Percentiles rank a stretch among this genome's conserved stretches.
Evolutionary conservation across 768 basidiomycete species (phyloP).

Genomic region (Filobasidium floriforme): DNA sequence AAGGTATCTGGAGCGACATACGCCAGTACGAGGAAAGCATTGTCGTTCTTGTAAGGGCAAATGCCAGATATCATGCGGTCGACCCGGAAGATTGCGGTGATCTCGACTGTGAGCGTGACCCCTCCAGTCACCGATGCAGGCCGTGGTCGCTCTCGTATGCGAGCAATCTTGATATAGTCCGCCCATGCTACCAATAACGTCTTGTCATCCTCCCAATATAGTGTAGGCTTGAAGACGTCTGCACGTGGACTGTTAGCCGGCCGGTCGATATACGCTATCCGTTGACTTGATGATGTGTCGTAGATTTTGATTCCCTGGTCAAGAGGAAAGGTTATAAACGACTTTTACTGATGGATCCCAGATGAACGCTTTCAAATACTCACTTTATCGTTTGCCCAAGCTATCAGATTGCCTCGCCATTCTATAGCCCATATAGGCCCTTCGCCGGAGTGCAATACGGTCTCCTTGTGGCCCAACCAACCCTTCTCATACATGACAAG

Average conservation of each 20-base stretch:
- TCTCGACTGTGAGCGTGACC: conserved; percentile 60
- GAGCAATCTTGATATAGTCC: conserved; percentile 81
- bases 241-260: conserved; percentile 75
- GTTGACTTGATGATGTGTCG: conserved; percentile 66
- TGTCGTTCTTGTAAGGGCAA: conserved; percentile 55
- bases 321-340: background rate
- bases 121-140: conserved; percentile 20
- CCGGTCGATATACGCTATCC: conserved; percentile 78
- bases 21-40: conserved; percentile 68
- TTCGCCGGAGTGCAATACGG: conserved; percentile 69
- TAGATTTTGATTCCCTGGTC: conserved; percentile 85
- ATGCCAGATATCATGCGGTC: conserved; percentile 95
- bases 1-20: conserved; percentile 71
- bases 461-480: conserved; percentile 92
- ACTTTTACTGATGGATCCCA: background rate
- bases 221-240: conserved; percentile 85
- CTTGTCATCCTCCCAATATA: conserved; percentile 86
- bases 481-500: conserved; percentile 87
- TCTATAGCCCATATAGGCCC: conserved; percentile 89
- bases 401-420: conserved; percentile 79
- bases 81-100: conserved; percentile 82
- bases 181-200: conserved; percentile 91
- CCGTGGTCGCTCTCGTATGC: conserved; percentile 42
- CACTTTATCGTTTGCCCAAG: conserved; percentile 91
- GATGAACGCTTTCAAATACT: conserved; percentile 33